Evolutionary conservation across 768 basidiomycete species (phyloP).

Genomic region (Pulveroboletus sp.): DNA sequence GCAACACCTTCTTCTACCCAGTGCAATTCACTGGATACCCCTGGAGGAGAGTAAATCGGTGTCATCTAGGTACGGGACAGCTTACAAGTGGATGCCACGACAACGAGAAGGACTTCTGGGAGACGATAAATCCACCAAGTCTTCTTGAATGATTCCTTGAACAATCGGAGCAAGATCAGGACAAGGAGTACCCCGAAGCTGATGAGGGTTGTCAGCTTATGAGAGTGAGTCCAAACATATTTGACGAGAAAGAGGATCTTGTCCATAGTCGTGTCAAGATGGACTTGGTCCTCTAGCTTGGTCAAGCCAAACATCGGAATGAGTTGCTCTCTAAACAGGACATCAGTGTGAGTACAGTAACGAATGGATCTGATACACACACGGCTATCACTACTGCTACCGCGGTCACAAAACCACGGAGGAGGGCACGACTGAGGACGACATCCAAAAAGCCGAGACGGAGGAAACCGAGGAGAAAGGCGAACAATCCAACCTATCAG

Average conservation of each 20-base stretch:
- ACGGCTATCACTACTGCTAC: slow-evolving; percentile 83
- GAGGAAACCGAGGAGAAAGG: slow-evolving; percentile 82
- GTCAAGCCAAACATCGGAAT: slow-evolving; percentile 87
- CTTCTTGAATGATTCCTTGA: slow-evolving; percentile 56
- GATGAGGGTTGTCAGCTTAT: slow-evolving; percentile 67
- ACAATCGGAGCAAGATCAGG: slow-evolving; percentile 56
- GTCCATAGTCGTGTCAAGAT: slow-evolving; percentile 67
- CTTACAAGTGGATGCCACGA: slow-evolving; percentile 78
- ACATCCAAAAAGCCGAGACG: slow-evolving; percentile 92
- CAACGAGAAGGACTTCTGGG: slow-evolving; percentile 88
- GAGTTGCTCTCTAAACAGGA: slow-evolving; percentile 60
- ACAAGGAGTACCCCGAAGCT: slow-evolving; percentile 66
- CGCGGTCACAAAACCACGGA: slow-evolving; percentile 85
- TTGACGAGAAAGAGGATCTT: slow-evolving; percentile 75
- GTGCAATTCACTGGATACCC: slow-evolving; percentile 58
- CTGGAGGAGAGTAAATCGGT: slow-evolving; percentile 34
- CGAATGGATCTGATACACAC: slow-evolving; percentile 39
- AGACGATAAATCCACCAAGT: slow-evolving; percentile 73
- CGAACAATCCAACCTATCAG: slow-evolving; percentile 72
- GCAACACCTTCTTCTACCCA: slow-evolving; percentile 81
- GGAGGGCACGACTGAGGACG: slow-evolving; percentile 81
- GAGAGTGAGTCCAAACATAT: slow-evolving; percentile 51
- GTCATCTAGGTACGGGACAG: neutral
- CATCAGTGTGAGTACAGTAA: neutral
- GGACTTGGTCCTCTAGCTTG: slow-evolving; percentile 46